Conservation (phyloP, 176 grass and related monocot species). For the Aechmea fasciata region DNA sequence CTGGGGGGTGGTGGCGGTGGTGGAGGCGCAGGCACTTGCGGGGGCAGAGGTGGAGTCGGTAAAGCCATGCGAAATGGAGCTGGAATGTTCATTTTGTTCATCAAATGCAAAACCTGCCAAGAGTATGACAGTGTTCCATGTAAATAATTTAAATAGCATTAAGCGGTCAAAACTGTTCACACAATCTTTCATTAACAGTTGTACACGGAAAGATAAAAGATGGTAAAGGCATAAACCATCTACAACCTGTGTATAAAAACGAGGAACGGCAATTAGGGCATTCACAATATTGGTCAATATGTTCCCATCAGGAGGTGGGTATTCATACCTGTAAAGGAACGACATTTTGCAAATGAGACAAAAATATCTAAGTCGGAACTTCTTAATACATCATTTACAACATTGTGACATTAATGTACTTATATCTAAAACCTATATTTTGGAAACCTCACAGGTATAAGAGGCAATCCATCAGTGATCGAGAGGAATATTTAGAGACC, state of each 20-base stretch:
- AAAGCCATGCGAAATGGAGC: slow-evolving; percentile 96
- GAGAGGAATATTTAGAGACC: too few species aligned
- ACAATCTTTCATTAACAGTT: background rate
- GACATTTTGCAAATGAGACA: slow-evolving; percentile 1
- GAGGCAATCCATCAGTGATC: too few species aligned
- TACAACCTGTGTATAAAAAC: slow-evolving; percentile 81
- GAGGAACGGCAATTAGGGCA: slow-evolving; percentile 73
- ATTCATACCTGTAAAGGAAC: slow-evolving; percentile 60
- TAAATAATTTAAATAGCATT: background rate
- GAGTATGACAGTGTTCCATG: background rate
- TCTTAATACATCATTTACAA: background rate
- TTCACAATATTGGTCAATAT: slow-evolving; percentile 94
- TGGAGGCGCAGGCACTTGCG: slow-evolving; percentile 39
- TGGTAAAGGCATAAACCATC: slow-evolving; percentile 16
- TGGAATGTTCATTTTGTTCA: slow-evolving; percentile 98
- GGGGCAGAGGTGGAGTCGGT: slow-evolving; percentile 73
- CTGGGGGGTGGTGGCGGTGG: slow-evolving; percentile 34
- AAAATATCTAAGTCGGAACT: background rate
- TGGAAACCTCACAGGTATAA: too few species aligned
- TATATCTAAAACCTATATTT: background rate
- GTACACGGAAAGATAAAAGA: background rate
- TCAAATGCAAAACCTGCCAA: slow-evolving; percentile 80
- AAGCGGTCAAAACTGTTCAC: background rate
- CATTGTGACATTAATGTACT: background rate
- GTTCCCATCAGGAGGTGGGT: slow-evolving; percentile 88